Base-by-base conservation (phyloP, 148 eudicot genomes). In the Vaccinium corymbosum region DNA sequence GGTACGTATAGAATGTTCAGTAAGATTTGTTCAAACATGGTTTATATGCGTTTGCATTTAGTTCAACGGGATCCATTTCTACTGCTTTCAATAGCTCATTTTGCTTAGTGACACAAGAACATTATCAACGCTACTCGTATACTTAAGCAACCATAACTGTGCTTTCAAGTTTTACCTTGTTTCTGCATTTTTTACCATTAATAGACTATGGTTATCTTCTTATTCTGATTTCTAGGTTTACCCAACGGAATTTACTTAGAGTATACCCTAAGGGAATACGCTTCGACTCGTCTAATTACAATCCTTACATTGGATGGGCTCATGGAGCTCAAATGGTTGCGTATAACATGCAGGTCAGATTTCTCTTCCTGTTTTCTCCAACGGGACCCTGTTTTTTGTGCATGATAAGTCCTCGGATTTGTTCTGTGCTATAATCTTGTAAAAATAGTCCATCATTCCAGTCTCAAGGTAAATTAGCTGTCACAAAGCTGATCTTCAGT, bases 261-360 rank as follows among this genome's bases (percentile, higher is more conserved):
- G 81, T 93, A 51, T 94, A 86, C 82, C 98, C 98, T 0, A 93
- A 90, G 84, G 93, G 92, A 2, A 73, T 88, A 12, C 91, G 94
- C n/a, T 42, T 94, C 32, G 75, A 76, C 50, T 94, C 98, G 20
- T 88, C 98, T 20, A 94, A 94, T 66, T 94, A 89, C 82, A 78
- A 91, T 84, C 95, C 98, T 82, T 35, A 89, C 1, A 59, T 84
- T 46, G 92, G 91, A 20, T 94, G 98, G 98, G 86, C 80, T 32
- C 94, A 93, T 89, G 94, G 95, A 84, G 94, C 94, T 62, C 98
- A 94, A 83, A 93, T 94, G 95, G 95, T 92, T 77, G 95, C 95
- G 20, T 91, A 91, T 83, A 92, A 94, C 64, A 91, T 92, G 95
- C 95, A 94, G 92, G 95, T 91, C 71, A 62, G 16, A 70, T 77